Evolutionary conservation across 129 eudicot species (phyloP).

Genomic region (Flaveria sonorensis): DNA sequence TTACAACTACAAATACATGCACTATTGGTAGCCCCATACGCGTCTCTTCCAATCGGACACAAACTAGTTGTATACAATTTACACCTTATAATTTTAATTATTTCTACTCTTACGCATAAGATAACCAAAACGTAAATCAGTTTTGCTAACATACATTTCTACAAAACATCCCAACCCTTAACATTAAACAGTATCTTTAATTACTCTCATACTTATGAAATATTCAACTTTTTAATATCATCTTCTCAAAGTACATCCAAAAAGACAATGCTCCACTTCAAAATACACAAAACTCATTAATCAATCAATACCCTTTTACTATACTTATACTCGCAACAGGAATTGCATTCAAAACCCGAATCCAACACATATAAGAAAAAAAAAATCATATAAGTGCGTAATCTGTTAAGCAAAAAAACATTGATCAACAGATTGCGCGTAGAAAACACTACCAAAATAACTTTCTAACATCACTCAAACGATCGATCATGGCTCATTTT

Average conservation of each 20-base stretch:
- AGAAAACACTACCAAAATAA: slow-evolving; percentile 4
- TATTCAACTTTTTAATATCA: background rate
- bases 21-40: no score
- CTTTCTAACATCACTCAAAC: slow-evolving; percentile 15
- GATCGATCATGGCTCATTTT: slow-evolving; percentile 6
- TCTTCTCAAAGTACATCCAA: background rate
- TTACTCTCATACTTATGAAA: background rate
- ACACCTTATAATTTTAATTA: no score
- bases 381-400: background rate
- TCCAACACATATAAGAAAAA: background rate
- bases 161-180: no score
- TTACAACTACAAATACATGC: no score
- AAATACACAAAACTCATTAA: slow-evolving; percentile 2
- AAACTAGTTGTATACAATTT: no score
- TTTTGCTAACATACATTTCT: no score
- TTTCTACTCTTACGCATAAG: no score
- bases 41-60: no score
- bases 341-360: slow-evolving; percentile 30
- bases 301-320: background rate
- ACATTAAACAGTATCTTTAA: no score
- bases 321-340: slow-evolving; percentile 12
- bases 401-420: background rate
- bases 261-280: no score
- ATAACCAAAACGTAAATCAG: no score
- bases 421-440: slow-evolving; percentile 10